Evolutionary conservation across 2,329 filamentous ascomycete species (phyloP).

Genomic region (Botrytis cinerea): DNA sequence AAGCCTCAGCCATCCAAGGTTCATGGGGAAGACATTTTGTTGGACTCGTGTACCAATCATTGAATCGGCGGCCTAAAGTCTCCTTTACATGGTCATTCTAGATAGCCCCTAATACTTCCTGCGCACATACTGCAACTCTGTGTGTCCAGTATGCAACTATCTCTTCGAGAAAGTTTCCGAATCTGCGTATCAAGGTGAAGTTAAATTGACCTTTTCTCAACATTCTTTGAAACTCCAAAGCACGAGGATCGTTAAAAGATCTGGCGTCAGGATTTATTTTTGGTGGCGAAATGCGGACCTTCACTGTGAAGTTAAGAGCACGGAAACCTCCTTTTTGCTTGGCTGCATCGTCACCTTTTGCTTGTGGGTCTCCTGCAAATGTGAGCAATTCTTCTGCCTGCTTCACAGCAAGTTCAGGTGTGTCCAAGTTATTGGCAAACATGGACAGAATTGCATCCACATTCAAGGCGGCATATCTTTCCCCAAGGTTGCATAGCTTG

Average conservation of each 20-base stretch:
- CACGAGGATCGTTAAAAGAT: too few relatives aligned
- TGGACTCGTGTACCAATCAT: not conserved
- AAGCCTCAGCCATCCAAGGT: not conserved
- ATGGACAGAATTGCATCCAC: not conserved
- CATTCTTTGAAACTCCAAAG: not conserved
- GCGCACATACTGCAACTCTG: not conserved
- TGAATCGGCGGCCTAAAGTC: not conserved
- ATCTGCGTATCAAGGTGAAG: not conserved
- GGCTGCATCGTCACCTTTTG: not conserved
- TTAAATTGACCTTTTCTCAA: not conserved
- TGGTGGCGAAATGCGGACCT: not conserved
- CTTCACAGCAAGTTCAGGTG: not conserved
- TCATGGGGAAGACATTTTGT: not conserved
- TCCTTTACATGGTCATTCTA: not conserved
- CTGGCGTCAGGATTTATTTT: not conserved
- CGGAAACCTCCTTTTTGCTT: not conserved
- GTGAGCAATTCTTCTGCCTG: not conserved
- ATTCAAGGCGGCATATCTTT: not conserved
- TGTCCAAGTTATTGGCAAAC: not conserved
- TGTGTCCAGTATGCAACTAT: not conserved
- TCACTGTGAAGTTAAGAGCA: not conserved
- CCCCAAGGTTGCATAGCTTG: too few relatives aligned
- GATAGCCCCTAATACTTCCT: not conserved
- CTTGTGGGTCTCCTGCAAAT: not conserved
- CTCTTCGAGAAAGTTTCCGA: not conserved